Base-by-base conservation (phyloP, 2,329 filamentous ascomycete genomes). In the Colletotrichum eremochloae region DNA sequence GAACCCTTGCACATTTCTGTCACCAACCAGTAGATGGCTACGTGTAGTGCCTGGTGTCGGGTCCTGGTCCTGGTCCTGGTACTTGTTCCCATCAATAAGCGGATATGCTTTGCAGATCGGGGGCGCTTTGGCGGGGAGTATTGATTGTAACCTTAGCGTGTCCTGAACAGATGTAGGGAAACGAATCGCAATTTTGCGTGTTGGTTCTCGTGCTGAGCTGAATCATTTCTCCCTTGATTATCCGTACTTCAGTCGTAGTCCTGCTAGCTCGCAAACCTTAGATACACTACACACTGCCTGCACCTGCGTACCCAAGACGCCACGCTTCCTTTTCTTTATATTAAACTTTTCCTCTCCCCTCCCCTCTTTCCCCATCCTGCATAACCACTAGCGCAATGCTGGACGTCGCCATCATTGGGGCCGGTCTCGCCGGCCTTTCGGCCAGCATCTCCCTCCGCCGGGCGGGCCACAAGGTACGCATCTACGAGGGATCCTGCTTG, bases 361-460 rank as follows among this genome's bases (percentile, higher is more conserved):
- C 29, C 31, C 18, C 50, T 14, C 50, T 20, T 20, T 20, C 50
- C 9, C 11, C 12, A 56, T 38, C 18, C 33, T 9, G 53, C 52
- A 50, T 50, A 38, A 24, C 31, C 4, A n/a, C 46, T 53, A 63
- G 46, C 20, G 44, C 46, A 48, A 84, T 75, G 57, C 73, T 83
- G 8, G 75, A 85, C 56, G 74, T 85, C 1, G 78, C 84, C n/a
- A 75, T 86, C 14, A 77, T 85, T 38, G 84, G 84, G 1, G 84
- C 83, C 15, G 84, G 84, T 15, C 76, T 85, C 14, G 82, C 81
- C 29, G 84, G 84, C 29, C 76, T 85, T 1, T 79, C 82, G 8
- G 78, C 82, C 0, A 80, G 80, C 2, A 78, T 85, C 38, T 81
- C 82, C 2, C 81, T 80, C 12, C 76, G 78, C 48, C 75, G 81